phyloP scores from a whole-genome alignment of 176 grass and related monocot genomes.

The Guadua angustifolia region DNA sequence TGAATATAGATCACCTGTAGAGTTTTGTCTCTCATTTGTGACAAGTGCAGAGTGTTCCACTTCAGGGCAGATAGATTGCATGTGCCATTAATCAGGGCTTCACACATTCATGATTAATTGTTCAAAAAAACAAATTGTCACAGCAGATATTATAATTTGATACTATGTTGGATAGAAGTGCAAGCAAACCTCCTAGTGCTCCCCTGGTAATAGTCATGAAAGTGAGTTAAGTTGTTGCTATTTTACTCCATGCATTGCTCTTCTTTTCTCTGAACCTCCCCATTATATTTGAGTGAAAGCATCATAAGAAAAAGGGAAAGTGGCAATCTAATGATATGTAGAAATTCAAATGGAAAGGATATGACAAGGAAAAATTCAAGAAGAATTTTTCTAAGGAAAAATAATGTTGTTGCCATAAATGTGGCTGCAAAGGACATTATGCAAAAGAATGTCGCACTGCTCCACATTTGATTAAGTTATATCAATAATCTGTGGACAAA shows the following conservation, averaged over 20 bases:
- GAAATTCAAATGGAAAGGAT: too few species aligned
- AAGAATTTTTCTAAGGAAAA: too few species aligned
- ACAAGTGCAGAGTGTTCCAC: background rate
- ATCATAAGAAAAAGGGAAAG: too few species aligned
- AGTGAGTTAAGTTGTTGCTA: slow-evolving; percentile 7
- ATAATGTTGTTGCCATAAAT: too few species aligned
- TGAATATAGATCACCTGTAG: slow-evolving; percentile 29
- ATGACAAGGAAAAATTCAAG: too few species aligned
- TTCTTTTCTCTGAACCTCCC: slow-evolving; percentile 14
- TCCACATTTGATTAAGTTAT: too few species aligned
- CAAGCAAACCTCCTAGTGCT: slow-evolving; percentile 42
- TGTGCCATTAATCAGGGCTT: slow-evolving; percentile 14
- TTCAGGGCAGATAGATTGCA: background rate
- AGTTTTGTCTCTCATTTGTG: slow-evolving; percentile 30
- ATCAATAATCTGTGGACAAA: too few species aligned
- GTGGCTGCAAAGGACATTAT: too few species aligned
- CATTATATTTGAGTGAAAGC: background rate
- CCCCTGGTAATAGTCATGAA: slow-evolving; percentile 49
- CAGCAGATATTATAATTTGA: background rate
- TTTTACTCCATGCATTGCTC: slow-evolving; percentile 5
- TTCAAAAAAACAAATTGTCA: background rate
- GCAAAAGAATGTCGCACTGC: too few species aligned
- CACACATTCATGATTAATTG: background rate
- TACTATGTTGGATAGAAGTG: background rate
- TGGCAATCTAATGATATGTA: too few species aligned